Percentiles rank a stretch among this genome's conserved stretches.
phyloP scores from a whole-genome alignment of 2,329 filamentous ascomycete genomes.

The Claviceps sp. region DNA sequence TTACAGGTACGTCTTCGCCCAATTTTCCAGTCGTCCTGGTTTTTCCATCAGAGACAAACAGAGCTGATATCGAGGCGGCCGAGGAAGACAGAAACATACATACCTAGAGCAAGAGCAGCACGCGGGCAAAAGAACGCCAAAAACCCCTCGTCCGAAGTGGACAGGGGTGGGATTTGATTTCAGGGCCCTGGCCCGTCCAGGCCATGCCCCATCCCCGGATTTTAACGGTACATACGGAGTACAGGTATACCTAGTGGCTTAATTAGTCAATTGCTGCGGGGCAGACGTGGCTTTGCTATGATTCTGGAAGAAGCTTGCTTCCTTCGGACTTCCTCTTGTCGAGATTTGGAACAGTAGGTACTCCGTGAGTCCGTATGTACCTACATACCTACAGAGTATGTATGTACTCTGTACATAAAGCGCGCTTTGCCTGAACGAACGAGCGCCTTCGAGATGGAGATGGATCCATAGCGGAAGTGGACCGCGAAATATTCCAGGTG shows the following conservation, averaged over 20 bases:
- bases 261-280: slow-evolving; percentile 3
- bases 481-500: neutral
- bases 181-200: slow-evolving; percentile 13
- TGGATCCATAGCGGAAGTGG: neutral
- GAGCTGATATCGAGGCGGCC: neutral
- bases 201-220: slow-evolving; percentile 20
- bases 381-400: too few relatives aligned
- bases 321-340: neutral
- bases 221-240: slow-evolving; percentile 6
- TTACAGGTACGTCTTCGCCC: neutral
- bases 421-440: neutral
- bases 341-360: neutral
- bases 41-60: neutral
- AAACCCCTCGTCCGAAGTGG: slow-evolving; percentile 9
- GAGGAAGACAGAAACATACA: slow-evolving; percentile 6
- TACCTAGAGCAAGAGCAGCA: neutral
- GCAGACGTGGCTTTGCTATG: slow-evolving; percentile 12
- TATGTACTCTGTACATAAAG: too few relatives aligned
- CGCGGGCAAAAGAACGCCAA: slow-evolving; percentile 10
- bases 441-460: neutral
- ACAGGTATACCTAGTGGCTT: neutral
- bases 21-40: neutral
- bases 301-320: slow-evolving; percentile 18
- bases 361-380: too few relatives aligned
- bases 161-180: slow-evolving; percentile 10